Evolutionary conservation across 768 basidiomycete species (phyloP).

Genomic region (Chalciporus pseudorubinellus): DNA sequence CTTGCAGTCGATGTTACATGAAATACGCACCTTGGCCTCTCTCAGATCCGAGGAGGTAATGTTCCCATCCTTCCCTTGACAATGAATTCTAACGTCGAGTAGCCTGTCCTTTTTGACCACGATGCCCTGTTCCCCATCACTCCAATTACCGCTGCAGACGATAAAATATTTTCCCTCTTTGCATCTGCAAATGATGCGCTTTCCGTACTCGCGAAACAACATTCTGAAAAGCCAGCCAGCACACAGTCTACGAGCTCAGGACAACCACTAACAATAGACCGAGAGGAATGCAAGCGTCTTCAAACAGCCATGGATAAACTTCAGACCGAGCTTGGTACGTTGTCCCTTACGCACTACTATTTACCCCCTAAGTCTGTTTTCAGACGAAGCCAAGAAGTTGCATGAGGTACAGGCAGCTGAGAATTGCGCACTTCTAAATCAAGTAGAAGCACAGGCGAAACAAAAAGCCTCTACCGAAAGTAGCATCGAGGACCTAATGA

Average conservation of each 20-base stretch:
- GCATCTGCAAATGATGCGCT: constrained; percentile 38
- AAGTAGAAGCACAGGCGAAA: constrained; percentile 44
- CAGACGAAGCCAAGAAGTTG: constrained; percentile 51
- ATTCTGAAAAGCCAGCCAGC: constrained; percentile 10
- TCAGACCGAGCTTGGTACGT: constrained; percentile 57
- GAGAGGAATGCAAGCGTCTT: constrained; percentile 48
- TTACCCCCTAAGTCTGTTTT: constrained; percentile 10
- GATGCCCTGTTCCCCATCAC: constrained; percentile 52
- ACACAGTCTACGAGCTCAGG: constrained; percentile 14
- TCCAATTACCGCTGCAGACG: constrained; percentile 47
- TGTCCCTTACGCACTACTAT: not conserved
- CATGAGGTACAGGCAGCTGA: constrained; percentile 41
- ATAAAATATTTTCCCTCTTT: constrained; percentile 47
- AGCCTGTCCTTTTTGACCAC: constrained; percentile 49
- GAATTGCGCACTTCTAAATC: constrained; percentile 54
- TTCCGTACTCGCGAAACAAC: constrained; percentile 30
- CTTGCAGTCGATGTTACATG: constrained; percentile 53
- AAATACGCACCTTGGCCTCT: constrained; percentile 38
- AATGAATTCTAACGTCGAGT: constrained; percentile 10
- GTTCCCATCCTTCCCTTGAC: constrained; percentile 7
- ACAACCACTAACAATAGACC: constrained; percentile 26
- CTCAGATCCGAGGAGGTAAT: constrained; percentile 50
- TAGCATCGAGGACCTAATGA: constrained; percentile 50
- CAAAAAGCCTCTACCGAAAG: constrained; percentile 39
- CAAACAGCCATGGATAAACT: constrained; percentile 50